Evolutionary conservation across 805 yeast species (phyloP).

Genomic region (Starmerella ratchasimensis): DNA sequence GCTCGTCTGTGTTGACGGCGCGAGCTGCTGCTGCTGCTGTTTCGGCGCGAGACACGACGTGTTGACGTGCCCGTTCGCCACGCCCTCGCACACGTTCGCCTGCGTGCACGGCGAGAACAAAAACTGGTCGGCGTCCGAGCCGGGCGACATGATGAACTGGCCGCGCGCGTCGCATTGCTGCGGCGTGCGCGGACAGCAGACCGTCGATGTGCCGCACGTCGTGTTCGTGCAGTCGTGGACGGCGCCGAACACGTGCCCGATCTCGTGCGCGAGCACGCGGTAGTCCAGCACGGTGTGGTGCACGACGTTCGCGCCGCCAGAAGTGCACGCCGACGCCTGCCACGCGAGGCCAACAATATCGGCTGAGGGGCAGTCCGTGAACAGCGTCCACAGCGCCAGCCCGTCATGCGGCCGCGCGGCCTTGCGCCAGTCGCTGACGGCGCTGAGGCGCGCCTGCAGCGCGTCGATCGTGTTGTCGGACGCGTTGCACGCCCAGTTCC

Average conservation of each 20-base stretch:
- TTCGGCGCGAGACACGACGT: slow-evolving; percentile 17
- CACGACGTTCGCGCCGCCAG: slow-evolving; percentile 27
- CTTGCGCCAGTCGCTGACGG: slow-evolving; percentile 25
- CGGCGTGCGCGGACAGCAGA: slow-evolving; percentile 27
- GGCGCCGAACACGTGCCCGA: slow-evolving; percentile 31
- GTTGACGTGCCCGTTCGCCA: slow-evolving; percentile 22
- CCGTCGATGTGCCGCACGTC: slow-evolving; percentile 23
- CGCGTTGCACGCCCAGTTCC: slow-evolving; percentile 23
- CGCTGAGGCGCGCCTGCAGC: slow-evolving; percentile 22
- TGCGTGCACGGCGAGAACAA: slow-evolving; percentile 25
- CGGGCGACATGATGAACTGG: slow-evolving; percentile 28
- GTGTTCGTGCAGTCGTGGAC: slow-evolving; percentile 29
- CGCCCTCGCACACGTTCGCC: slow-evolving; percentile 27
- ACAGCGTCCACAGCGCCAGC: slow-evolving; percentile 27
- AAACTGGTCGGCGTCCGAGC: slow-evolving; percentile 22
- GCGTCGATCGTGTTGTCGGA: slow-evolving; percentile 15
- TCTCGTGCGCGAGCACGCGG: slow-evolving; percentile 29
- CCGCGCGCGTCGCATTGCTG: slow-evolving; percentile 26
- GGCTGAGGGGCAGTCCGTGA: slow-evolving; percentile 26
- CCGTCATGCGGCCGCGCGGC: slow-evolving; percentile 21
- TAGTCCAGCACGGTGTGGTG: slow-evolving; percentile 25
- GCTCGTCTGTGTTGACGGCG: no score
- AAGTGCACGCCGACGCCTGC: slow-evolving; percentile 27
- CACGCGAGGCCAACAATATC: slow-evolving; percentile 29
- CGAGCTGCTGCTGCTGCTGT: background rate